Base-by-base conservation (phyloP, 345 rosid species). In the Mercurialis annua region DNA sequence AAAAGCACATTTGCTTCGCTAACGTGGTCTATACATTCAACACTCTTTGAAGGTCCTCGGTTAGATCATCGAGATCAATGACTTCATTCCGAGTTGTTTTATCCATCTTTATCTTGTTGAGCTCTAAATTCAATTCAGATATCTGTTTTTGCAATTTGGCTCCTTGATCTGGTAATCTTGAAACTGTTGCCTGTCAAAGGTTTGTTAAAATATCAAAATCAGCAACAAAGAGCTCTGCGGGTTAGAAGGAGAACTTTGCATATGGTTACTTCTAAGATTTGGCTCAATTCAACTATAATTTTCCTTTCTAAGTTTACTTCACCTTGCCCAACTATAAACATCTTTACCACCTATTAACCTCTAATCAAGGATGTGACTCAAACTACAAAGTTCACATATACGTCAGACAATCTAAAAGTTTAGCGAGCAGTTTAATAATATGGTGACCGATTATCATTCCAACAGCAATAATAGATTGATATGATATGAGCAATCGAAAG, bases 101-200 rank as follows among this genome's bases (percentile, higher is more conserved):
- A 20, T 80, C 83, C 73, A 72, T 77, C 56, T 66, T 81, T 10
- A 81, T 66, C 67, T 74, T 80, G 48, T 75, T 24, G 4, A 94
- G 96, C 82, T 89, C 90, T 27, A 29, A 66, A 49, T 83, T 83
- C 78, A 91, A 47, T 55, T 84, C 92, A 1, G 73, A 71, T 49
- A 94, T 85, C 81, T 91, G 89, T 74, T 83, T 85, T 71, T 78
- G 85, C 55, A 91, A 34, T 69, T 83, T 91, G 4, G 77, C 86
- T 59, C 99, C 99, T 72, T 78, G 76, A 69, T 94, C 99, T 2
- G 99, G 93, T 66, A 94, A 73, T 64, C 79, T 87, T 40, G 92
- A 81, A 21, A 91, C 71, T 1, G 81, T 84, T 36, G 6, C 77
- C 99, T 94, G 86, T 36, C 57, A 29, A 51, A 21, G 44, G 38